Evolutionary conservation across 441 rosid species (phyloP), one percentile per base, ranked within the genome.

Genomic region (Dalechampia spathulata): DNA sequence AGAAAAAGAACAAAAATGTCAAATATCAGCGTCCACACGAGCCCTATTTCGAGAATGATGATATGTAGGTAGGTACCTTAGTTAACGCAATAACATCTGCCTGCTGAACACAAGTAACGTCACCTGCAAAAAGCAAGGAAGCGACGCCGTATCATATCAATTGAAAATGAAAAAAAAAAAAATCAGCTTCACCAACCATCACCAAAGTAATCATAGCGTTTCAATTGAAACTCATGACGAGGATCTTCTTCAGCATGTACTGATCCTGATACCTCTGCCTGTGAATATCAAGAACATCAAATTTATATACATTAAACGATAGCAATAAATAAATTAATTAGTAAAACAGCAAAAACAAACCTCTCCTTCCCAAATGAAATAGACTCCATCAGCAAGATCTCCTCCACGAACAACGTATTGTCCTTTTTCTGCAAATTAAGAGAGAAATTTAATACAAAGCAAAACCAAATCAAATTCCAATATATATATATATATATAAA

Each of bases 301-400:
- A 30, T 30, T 30, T n/a, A n/a, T n/a, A n/a, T n/a, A n/a, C n/a
- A n/a, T n/a, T n/a, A n/a, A 30, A 3, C 16, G 50, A 43, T 36
- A 36, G 10, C 6, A 4, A 4, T 5, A 5, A 36, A 5, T 11
- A 10, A 36, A 36, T 36, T 36, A 36, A 11, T 23, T 32, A 9
- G 23, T 16, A n/a, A 51, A 60, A 50, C 4, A 7, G 1, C 37
- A 38, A 6, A 15, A 30, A 69, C 66, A 48, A 59, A 88, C 99
- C 95, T 86, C 90, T 67, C 99, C 97, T 49, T 81, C 81, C 78
- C 86, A 90, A 19, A 90, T 76, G 55, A 93, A 83, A 72, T 80
- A 89, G 46, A 83, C 61, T 56, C 99, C 99, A 62, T 89, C 85
- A 57, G 86, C 85, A 62, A 64, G 49, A 62, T 87, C 92, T 30